phyloP scores from a whole-genome alignment of 1,139 yeast species.

The Pichia norvegensis region DNA sequence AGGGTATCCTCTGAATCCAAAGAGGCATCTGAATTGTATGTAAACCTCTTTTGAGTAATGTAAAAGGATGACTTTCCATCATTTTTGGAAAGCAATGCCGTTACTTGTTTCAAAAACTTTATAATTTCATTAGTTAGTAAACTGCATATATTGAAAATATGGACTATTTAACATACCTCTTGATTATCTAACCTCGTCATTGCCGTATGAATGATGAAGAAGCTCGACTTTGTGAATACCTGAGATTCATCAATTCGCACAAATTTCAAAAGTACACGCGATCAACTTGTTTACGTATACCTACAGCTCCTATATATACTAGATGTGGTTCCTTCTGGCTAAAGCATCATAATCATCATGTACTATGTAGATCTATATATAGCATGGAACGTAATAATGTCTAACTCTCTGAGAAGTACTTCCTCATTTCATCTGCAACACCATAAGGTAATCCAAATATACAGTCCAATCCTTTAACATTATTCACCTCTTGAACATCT shows the following conservation, averaged over 20 bases:
- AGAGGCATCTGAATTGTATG: conserved; percentile 26
- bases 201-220: too few relatives aligned
- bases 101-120: conserved; percentile 34
- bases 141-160: background rate
- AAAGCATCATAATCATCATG: too few relatives aligned
- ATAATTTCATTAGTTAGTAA: conserved; percentile 7
- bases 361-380: too few relatives aligned
- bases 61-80: conserved; percentile 38
- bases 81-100: conserved; percentile 22
- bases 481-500: conserved; percentile 21
- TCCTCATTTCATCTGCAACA: conserved; percentile 15
- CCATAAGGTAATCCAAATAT: conserved; percentile 39
- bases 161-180: conserved; percentile 14
- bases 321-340: too few relatives aligned
- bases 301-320: too few relatives aligned
- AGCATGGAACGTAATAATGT: background rate
- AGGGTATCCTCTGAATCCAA: conserved; percentile 13
- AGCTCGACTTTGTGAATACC: too few relatives aligned
- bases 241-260: too few relatives aligned
- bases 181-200: conserved; percentile 16
- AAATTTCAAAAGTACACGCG: too few relatives aligned
- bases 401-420: background rate
- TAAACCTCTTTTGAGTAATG: conserved; percentile 34
- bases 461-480: conserved; percentile 33
- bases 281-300: too few relatives aligned